Base-by-base conservation (phyloP, 2,329 filamentous ascomycete species). In the Penicillium corylophilum region DNA sequence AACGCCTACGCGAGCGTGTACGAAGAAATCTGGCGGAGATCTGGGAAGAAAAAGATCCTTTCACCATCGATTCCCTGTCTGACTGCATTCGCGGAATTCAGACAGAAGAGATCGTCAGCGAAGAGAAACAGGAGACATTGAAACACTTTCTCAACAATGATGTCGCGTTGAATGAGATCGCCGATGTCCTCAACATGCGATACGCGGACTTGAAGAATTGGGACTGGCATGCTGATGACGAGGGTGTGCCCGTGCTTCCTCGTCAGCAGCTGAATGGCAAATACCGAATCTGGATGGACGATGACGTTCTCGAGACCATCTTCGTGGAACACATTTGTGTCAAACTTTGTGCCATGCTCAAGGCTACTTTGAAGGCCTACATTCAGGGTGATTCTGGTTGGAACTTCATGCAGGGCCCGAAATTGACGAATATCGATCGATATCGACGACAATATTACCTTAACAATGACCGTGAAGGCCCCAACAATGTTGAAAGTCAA, bases 231-330 rank as follows among this genome's bases (percentile, higher is more conserved):
- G 64, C 71, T 4, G 71, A 68, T 1, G 58, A 69, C 6, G 64
- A 71, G 15, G 74, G 73, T 5, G 73, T 77, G 43, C 73, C 71
- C 5, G 72, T 77, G 20, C 59, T 75, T 46, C 74, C 74, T 24
- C 71, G 73, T 8, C 71, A 69, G 33, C 71, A 74, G 31, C 54
- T 74, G 22, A 77, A 76, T 46, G 75, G 75, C 1, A 77, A 75
- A 51, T 77, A 75, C 52, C 67, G 73, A 1, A 74, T 77, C 46
- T 75, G 74, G 70, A 73, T 75, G 64, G 74, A 77, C 50, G 74
- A 78, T 48, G 74, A 78, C 44, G 69, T 77, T 10, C 61, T 77
- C 15, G 74, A 78, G 54, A 69, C 73, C n/a, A 71, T 77, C 12
- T 76, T 77, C 50, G 66, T 75, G 13, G 73, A 77, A 46, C 75